Evolutionary conservation across 2,329 filamentous ascomycete genomes (phyloP).

Genomic region (Talaromyces piceae): DNA sequence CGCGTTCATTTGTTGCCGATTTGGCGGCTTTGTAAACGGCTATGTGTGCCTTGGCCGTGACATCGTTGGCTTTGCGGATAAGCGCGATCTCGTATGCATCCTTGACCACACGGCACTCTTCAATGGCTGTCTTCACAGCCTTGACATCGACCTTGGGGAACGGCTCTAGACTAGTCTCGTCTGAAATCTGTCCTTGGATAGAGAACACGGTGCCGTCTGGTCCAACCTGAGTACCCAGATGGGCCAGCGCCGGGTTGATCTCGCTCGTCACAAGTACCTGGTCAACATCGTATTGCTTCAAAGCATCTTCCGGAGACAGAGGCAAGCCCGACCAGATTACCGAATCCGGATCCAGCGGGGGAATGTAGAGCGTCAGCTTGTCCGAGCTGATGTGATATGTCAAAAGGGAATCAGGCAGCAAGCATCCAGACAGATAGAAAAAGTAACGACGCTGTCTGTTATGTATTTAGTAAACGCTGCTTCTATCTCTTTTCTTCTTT

Average conservation of each 20-base stretch:
- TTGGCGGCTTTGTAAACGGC: conserved; percentile 60
- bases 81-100: conserved; percentile 76
- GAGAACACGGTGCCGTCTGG: conserved; percentile 57
- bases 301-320: conserved; percentile 65
- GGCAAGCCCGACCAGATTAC: conserved; percentile 94
- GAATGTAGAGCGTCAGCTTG: conserved; percentile 80
- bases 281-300: conserved; percentile 73
- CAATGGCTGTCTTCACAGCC: conserved; percentile 63
- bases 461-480: no score
- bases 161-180: conserved; percentile 61
- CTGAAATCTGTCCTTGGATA: conserved; percentile 70
- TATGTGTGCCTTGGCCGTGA: conserved; percentile 71
- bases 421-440: conserved; percentile 86
- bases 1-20: conserved; percentile 64
- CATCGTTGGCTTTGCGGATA: conserved; percentile 70
- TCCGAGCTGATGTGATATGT: conserved; percentile 70
- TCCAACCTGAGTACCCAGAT: conserved; percentile 28
- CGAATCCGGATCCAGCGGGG: conserved; percentile 73
- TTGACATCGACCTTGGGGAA: conserved; percentile 58
- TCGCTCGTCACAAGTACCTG: conserved; percentile 64
- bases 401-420: conserved; percentile 70
- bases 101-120: conserved; percentile 74
- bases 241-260: conserved; percentile 64
- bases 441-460: conserved; percentile 82
- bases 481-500: no score